Evolutionary conservation across 257 asterid genomes (phyloP).

Genomic region (Solanum pennellii): DNA sequence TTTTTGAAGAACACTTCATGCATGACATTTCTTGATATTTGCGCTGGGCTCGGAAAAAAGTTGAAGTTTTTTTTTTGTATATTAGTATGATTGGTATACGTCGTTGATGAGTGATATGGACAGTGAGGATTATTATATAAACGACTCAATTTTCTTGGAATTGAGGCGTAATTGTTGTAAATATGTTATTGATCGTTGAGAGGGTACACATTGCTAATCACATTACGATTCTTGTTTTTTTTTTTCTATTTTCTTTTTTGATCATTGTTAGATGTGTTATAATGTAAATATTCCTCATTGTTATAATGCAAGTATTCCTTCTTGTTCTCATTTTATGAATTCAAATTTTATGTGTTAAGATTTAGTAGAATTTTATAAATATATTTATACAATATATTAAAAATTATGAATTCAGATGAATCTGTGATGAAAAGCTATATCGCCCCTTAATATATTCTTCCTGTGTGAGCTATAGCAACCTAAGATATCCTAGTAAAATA

Average conservation of each 20-base stretch:
- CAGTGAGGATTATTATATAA: neutral
- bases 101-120: neutral
- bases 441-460: neutral
- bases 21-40: slow-evolving; percentile 9
- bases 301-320: neutral
- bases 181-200: neutral
- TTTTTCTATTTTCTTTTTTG: too few species aligned
- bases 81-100: neutral
- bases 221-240: neutral
- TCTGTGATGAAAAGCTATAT: neutral
- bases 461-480: neutral
- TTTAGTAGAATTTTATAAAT: neutral
- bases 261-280: neutral
- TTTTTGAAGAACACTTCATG: slow-evolving; percentile 17
- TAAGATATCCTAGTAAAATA: neutral
- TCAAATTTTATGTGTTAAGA: neutral
- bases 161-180: neutral
- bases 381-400: neutral
- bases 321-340: neutral
- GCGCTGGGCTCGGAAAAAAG: neutral
- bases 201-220: neutral
- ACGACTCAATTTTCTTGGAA: neutral
- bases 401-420: neutral
- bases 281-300: neutral
- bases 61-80: neutral